phyloP scores from a whole-genome alignment of 805 yeast species.

The Lachancea meyersii region DNA sequence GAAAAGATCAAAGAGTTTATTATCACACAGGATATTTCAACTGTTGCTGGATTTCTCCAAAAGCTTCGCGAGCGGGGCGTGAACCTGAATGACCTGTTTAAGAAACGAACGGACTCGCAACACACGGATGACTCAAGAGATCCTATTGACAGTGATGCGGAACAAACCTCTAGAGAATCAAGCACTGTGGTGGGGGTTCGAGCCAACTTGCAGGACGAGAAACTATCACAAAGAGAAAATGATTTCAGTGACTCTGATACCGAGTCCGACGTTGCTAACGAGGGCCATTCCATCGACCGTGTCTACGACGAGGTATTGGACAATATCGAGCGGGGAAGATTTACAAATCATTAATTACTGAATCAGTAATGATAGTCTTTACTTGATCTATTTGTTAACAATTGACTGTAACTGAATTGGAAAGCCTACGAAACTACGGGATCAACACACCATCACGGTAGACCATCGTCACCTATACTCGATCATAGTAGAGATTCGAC shows the following conservation, averaged over 20 bases:
- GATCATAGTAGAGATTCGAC: neutral
- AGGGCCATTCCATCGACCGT: constrained; percentile 30
- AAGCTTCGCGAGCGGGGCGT: constrained; percentile 38
- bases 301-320: constrained; percentile 40
- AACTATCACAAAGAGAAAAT: no score
- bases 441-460: neutral
- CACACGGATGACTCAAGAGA: neutral
- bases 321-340: constrained; percentile 32
- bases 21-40: constrained; percentile 35
- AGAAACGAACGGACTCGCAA: constrained; percentile 17
- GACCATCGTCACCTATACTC: neutral
- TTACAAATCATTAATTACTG: constrained; percentile 12
- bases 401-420: no score
- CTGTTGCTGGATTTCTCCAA: constrained; percentile 35
- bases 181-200: constrained; percentile 9
- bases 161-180: neutral
- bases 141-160: neutral
- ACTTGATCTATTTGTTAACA: neutral
- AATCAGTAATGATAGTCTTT: neutral
- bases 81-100: constrained; percentile 34
- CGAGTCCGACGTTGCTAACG: constrained; percentile 12
- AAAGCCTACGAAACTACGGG: no score
- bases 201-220: constrained; percentile 8
- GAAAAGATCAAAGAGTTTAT: constrained; percentile 35
- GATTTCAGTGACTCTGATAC: constrained; percentile 1